Evolutionary conservation across 768 basidiomycete species (phyloP), one percentile per base, ranked within the genome.

Genomic region (Hericium rajendrae): DNA sequence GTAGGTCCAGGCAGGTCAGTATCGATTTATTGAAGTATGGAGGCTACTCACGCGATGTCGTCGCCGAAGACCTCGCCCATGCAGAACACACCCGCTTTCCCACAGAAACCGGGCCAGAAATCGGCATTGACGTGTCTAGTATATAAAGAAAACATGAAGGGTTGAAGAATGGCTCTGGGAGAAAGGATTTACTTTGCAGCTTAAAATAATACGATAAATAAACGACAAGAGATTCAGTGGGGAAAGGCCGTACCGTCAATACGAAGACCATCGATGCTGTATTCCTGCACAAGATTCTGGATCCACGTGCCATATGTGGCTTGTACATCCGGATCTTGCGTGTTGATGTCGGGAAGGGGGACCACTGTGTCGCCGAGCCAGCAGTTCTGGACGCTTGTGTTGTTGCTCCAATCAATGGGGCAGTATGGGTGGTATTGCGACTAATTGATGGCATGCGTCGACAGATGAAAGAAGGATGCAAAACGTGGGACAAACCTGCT

Each of bases 281-380:
- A 92, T 59, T 84, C 82, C 56, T 79, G 60, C 32, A 93, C 85
- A 16, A 93, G 74, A 37, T 77, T 69, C 40, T 72, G 68, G 62
- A 93, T 82, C 91, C 90, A 93, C 6, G 71, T 66, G 26, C 81
- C 78, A 69, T 86, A 92, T 38, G 73, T 75, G 10, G 76, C 72
- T 37, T 81, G 74, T 43, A 94, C 88, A 37, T 71, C 71, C 6
- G 80, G 71, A 60, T 88, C 80, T 63, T 80, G 76, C 12, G 90
- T 93, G 71, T 94, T 82, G 59, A 94, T 65, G 68, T 94, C 92
- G 0, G 88, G 81, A 0, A 93, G 75, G 22, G 88, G 77, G 53
- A 94, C 86, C 2, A 73, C 77, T 11, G 72, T 71, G 65, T 94
- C 89, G 2, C 92, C 91, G 16, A 94, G 72, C 91, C 91, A 94